Evolutionary conservation across 108 stramenopile species (phyloP).

Genomic region (Cylindrotheca fusiformis): DNA sequence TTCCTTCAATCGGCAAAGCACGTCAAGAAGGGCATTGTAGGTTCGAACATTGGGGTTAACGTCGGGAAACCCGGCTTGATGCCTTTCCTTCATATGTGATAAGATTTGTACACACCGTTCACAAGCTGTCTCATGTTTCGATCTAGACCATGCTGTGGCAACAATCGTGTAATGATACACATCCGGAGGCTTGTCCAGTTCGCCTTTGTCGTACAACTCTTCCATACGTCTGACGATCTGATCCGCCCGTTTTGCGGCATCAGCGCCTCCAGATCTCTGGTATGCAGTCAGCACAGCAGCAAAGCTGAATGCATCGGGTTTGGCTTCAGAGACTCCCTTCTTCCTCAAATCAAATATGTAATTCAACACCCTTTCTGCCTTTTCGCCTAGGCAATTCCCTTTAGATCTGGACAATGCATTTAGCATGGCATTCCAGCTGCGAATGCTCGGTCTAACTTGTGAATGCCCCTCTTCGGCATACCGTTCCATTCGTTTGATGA

Average conservation of each 20-base stretch:
- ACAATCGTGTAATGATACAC: conserved; percentile 54
- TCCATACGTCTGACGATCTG: conserved; percentile 65
- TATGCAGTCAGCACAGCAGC: conserved; percentile 55
- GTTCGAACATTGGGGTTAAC: conserved; percentile 60
- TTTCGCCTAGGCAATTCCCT: conserved; percentile 29
- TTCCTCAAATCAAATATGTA: conserved; percentile 51
- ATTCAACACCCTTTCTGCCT: conserved; percentile 49
- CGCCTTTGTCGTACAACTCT: conserved; percentile 37
- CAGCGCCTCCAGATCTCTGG: conserved; percentile 38
- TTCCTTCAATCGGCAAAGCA: conserved; percentile 41
- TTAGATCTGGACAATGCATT: conserved; percentile 46
- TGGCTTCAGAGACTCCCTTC: conserved; percentile 31
- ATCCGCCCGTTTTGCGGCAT: conserved; percentile 57
- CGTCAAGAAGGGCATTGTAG: conserved; percentile 68
- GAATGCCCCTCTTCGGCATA: conserved; percentile 33
- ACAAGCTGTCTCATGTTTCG: conserved; percentile 38
- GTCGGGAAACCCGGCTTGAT: conserved; percentile 40
- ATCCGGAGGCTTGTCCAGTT: conserved; percentile 49
- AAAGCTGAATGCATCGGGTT: conserved; percentile 60
- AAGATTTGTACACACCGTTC: conserved; percentile 60
- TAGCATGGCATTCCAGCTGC: conserved; percentile 50
- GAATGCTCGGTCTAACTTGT: conserved; percentile 28
- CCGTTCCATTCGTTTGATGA: conserved; percentile 59
- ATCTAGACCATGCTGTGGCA: conserved; percentile 52
- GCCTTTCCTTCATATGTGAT: conserved; percentile 50